Conservation (phyloP, 164 flowering plant species). For the Litsea cubeba region DNA sequence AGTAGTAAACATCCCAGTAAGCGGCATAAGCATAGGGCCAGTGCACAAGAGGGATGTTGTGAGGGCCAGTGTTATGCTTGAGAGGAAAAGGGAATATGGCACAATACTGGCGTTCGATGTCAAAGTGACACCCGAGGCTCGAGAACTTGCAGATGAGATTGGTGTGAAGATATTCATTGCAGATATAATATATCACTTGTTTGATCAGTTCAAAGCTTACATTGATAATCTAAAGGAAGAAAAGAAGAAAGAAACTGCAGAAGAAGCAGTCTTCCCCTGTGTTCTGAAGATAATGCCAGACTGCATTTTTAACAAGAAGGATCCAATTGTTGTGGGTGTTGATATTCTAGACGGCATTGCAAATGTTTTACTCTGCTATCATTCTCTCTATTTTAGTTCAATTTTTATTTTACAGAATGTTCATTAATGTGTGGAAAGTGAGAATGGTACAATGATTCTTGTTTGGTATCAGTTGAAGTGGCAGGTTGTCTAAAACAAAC, state of each 20-base stretch:
- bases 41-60: slow-evolving; percentile 96
- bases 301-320: slow-evolving; percentile 90
- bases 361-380: slow-evolving; percentile 41
- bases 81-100: slow-evolving; percentile 93
- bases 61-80: slow-evolving; percentile 98
- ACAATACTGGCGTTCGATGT: slow-evolving; percentile 97
- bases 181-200: slow-evolving; percentile 91
- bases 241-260: slow-evolving; percentile 84
- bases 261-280: slow-evolving; percentile 98
- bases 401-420: no score
- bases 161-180: slow-evolving; percentile 92
- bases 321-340: slow-evolving; percentile 91
- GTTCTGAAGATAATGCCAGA: slow-evolving; percentile 80
- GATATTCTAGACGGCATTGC: slow-evolving; percentile 87
- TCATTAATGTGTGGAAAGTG: background rate
- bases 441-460: background rate
- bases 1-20: slow-evolving; percentile 84
- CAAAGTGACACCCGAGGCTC: slow-evolving; percentile 93
- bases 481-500: no score
- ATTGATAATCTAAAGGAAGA: slow-evolving; percentile 92
- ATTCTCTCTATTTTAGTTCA: background rate
- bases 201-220: slow-evolving; percentile 94
- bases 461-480: no score
- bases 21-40: slow-evolving; percentile 94
- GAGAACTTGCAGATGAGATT: slow-evolving; percentile 85